These are phyloP conservation scores for Phytophthora uliginosa DNA, from an alignment of 352 stramenopile species.

Conservation along the genomic window DNA sequence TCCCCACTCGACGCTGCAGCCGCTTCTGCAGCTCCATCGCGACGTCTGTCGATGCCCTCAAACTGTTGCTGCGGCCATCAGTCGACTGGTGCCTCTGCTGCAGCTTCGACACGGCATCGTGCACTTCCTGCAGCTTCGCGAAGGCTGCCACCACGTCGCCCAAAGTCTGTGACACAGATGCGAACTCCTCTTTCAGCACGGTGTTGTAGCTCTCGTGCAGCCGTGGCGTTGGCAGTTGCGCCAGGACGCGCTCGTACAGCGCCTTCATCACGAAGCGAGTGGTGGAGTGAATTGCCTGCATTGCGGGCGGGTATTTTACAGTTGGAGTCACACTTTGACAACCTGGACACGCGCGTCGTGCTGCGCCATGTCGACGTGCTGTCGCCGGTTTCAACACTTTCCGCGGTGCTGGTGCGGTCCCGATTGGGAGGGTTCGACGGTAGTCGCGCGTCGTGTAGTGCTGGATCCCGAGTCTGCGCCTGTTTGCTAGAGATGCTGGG, in stretches of 20 bases:
- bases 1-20: neutral
- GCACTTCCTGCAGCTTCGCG: constrained; percentile 20
- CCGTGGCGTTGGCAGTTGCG: neutral
- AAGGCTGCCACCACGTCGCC: constrained; percentile 13
- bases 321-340: neutral
- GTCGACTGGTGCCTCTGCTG: constrained; percentile 8
- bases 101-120: constrained; percentile 19
- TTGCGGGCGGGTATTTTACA: neutral
- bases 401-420: neutral
- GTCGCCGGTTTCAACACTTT: constrained; percentile 26
- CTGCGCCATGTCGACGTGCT: constrained; percentile 17
- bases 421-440: constrained; percentile 14
- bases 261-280: neutral
- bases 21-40: neutral
- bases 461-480: constrained; percentile 13
- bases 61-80: constrained; percentile 4
- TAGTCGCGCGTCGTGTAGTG: constrained; percentile 23
- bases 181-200: constrained; percentile 14
- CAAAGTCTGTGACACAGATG: neutral
- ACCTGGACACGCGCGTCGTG: neutral
- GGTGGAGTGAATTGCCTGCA: neutral
- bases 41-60: neutral
- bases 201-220: constrained; percentile 11
- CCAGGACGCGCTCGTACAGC: constrained; percentile 15
- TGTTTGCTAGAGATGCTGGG: constrained; percentile 17